Evolutionary conservation across 805 yeast genomes (phyloP), one percentile per base, ranked within the genome.

Genomic region (Hanseniaspora lachancei): DNA sequence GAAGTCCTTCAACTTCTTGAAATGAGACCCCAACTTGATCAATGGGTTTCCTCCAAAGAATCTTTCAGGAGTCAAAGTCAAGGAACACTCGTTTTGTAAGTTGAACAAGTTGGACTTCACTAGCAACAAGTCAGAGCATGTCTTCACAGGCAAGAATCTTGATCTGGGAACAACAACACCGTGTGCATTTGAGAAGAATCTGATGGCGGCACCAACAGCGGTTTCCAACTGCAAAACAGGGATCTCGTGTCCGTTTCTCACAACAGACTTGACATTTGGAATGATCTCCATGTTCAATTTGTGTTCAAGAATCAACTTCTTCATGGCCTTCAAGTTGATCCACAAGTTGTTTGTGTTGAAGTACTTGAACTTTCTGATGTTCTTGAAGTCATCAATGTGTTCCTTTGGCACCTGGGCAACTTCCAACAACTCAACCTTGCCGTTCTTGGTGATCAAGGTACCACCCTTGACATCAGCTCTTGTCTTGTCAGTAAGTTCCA

Each of bases 391-490:
- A 75, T 93, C 97, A 59, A 88, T 91, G 69, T 91, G 97, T 70
- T 89, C 97, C 72, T 89, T 89, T 70, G 97, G 97, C 60, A 91
- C 98, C 76, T 91, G 98, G 43, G 96, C 96, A 64, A 93, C 91
- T 73, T 93, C 97, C 65, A 93, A 79, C 67, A 93, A 79, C 72
- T 96, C 82, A 58, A 93, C 95, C 67, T 84, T 82, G 60, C 97
- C 97, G 63, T 88, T 91, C 72, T 93, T 93, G 72, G 88, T 88
- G 70, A 93, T 89, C 71, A 93, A 80, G 62, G 97, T 93, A 76
- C 97, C 98, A 76, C 98, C 98, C 74, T 93, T 93, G 67, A 93
- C 98, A 71, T 93, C 98, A 38, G 98, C 98, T 72, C 97, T 84
- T 52, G 98, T 93, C 77, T 93, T 93, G 74, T 91, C 96, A 55